Conservation (phyloP, 2,329 filamentous ascomycete species). For the Graphium sp. region DNA sequence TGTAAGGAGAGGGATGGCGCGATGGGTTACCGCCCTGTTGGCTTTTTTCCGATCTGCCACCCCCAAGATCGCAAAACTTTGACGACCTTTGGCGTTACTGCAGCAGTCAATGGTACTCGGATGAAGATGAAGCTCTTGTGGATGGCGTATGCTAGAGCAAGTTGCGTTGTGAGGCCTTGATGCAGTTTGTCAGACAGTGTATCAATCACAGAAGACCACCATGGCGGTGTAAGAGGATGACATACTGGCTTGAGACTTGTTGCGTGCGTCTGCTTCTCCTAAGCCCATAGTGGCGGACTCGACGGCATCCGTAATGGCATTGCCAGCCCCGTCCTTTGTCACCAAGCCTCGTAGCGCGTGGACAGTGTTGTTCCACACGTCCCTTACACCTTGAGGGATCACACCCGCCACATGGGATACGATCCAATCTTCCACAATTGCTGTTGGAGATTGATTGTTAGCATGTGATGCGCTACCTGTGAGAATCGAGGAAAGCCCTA, state of each 20-base stretch:
- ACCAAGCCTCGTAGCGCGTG: too few relatives aligned
- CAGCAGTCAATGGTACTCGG: constrained; percentile 81
- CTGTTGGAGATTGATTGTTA: not conserved
- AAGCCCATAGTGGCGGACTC: too few relatives aligned
- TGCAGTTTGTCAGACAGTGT: too few relatives aligned
- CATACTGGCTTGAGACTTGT: too few relatives aligned
- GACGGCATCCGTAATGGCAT: too few relatives aligned
- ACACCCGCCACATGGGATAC: not conserved
- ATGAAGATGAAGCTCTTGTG: constrained; percentile 98
- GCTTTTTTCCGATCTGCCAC: constrained; percentile 78
- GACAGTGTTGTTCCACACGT: not conserved
- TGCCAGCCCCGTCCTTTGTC: too few relatives aligned
- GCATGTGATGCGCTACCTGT: constrained; percentile 1
- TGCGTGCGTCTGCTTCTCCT: too few relatives aligned
- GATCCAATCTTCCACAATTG: not conserved
- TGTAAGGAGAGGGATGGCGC: too few relatives aligned
- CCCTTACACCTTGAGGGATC: not conserved
- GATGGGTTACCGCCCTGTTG: constrained; percentile 10
- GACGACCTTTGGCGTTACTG: constrained; percentile 86
- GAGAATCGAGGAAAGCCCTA: constrained; percentile 13
- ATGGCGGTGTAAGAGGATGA: too few relatives aligned
- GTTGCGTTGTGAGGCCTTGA: constrained; percentile 61
- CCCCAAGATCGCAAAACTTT: constrained; percentile 77
- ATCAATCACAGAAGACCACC: too few relatives aligned
- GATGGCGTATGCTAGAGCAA: constrained; percentile 87